These are phyloP conservation scores for Takakia lepidozioides DNA, from an alignment of 225 moss, liverwort and hornwort species.

Conservation along the genomic window DNA sequence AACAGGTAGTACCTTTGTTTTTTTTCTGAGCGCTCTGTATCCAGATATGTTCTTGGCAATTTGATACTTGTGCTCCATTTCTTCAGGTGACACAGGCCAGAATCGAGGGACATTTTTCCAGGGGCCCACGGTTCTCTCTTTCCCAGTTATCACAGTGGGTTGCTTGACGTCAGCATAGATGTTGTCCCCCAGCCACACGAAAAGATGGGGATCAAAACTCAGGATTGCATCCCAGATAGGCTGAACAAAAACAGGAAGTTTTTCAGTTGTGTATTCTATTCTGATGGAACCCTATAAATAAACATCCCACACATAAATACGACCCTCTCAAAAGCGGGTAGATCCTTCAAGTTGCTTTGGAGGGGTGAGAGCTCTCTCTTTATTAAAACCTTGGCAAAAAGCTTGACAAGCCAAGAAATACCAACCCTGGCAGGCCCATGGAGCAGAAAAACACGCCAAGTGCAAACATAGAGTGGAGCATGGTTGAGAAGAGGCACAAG, in stretches of 20 bases:
- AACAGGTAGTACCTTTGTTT: conserved; percentile 31
- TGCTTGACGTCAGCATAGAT: conserved; percentile 76
- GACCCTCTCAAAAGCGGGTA: no score
- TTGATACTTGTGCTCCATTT: conserved; percentile 50
- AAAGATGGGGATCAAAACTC: conserved; percentile 70
- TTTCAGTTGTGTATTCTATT: background rate
- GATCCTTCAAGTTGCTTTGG: no score
- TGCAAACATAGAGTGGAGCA: no score
- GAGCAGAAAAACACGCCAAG: no score
- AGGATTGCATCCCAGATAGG: conserved; percentile 87
- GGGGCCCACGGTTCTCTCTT: conserved; percentile 63
- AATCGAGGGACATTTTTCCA: conserved; percentile 78
- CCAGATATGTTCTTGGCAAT: conserved; percentile 51
- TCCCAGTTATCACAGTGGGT: conserved; percentile 49
- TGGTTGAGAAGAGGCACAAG: no score
- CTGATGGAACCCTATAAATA: no score
- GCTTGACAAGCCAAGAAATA: no score
- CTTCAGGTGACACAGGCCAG: conserved; percentile 36
- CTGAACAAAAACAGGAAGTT: conserved; percentile 17
- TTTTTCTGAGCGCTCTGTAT: conserved; percentile 56
- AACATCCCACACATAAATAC: no score
- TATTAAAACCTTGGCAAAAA: no score
- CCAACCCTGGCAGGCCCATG: no score
- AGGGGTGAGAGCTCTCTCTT: no score
- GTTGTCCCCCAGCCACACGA: conserved; percentile 89